Percentiles rank a stretch among this genome's conserved stretches.
Conservation (phyloP, 2,329 filamentous ascomycete species). For the Aspergillus quadricinctus region DNA sequence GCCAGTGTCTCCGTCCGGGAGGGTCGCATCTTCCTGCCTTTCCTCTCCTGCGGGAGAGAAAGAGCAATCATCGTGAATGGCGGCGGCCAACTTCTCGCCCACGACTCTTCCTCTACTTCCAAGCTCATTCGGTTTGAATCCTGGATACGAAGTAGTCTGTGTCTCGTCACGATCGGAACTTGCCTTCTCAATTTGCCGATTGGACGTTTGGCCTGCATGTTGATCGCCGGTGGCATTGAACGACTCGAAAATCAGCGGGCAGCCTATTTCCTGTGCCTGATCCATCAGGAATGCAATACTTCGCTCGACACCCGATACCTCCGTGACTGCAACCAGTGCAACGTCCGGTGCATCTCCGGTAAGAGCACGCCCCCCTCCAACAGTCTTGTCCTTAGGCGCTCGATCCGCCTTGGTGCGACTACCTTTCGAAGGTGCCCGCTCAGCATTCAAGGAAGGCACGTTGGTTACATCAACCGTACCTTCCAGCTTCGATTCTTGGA, state of each 20-base stretch:
- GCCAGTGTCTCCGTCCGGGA: not conserved
- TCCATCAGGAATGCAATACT: not conserved
- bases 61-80: constrained; percentile 9
- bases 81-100: constrained; percentile 20
- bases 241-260: not conserved
- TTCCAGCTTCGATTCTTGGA: not conserved
- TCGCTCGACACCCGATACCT: not conserved
- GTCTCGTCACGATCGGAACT: not conserved
- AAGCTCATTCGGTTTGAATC: not conserved
- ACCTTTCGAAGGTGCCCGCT: not conserved
- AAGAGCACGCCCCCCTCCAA: not conserved
- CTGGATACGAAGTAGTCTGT: not conserved
- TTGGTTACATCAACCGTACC: not conserved
- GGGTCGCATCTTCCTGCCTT: not conserved
- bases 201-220: not conserved
- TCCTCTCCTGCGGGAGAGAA: not conserved
- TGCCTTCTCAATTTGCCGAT: not conserved
- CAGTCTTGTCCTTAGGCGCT: not conserved
- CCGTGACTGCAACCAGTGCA: not conserved
- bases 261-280: not conserved
- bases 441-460: not conserved
- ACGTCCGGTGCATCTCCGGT: not conserved
- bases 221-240: not conserved
- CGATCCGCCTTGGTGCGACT: not conserved
- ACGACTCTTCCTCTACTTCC: constrained; percentile 20